phyloP scores from a whole-genome alignment of 768 basidiomycete species.

The Naematelia aurantialba region DNA sequence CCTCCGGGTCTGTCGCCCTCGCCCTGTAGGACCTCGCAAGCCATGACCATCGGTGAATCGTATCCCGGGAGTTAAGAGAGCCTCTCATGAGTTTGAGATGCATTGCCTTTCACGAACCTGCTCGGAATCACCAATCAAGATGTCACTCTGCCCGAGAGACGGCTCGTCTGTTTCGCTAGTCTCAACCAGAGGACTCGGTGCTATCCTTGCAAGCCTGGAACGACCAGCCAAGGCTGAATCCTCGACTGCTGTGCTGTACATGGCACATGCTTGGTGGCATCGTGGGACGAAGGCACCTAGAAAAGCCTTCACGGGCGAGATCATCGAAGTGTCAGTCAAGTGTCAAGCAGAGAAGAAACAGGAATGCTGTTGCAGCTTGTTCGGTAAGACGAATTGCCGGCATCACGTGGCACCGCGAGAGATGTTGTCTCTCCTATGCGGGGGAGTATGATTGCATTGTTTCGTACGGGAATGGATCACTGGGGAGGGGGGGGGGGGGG shows the following conservation, averaged over 20 bases:
- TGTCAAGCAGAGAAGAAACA: too few relatives aligned
- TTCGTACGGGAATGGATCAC: too few relatives aligned
- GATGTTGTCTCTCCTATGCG: too few relatives aligned
- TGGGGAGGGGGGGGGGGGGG: too few relatives aligned
- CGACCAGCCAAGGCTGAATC: not conserved
- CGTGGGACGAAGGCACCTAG: not conserved
- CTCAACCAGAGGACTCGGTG: constrained; percentile 11
- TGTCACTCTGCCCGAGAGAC: constrained; percentile 11
- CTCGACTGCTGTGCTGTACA: not conserved
- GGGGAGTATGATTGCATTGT: too few relatives aligned
- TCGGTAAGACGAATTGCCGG: too few relatives aligned
- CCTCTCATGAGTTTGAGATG: constrained; percentile 12
- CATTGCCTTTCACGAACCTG: not conserved
- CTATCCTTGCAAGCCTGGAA: constrained; percentile 5
- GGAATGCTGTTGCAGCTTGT: too few relatives aligned
- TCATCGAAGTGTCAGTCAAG: not conserved
- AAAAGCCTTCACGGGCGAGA: not conserved
- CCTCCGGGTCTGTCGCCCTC: constrained; percentile 81
- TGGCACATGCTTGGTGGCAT: not conserved
- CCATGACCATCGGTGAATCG: constrained; percentile 45
- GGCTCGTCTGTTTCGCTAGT: constrained; percentile 16
- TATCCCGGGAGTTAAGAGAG: constrained; percentile 38
- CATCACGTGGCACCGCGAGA: too few relatives aligned
- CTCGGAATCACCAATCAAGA: constrained; percentile 11
- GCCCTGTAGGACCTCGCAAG: constrained; percentile 46